A percentile compares a stretch with the other conserved stretches of the same genome.
Conservation (phyloP, 805 yeast species). For the Pichia cephalocereana region DNA sequence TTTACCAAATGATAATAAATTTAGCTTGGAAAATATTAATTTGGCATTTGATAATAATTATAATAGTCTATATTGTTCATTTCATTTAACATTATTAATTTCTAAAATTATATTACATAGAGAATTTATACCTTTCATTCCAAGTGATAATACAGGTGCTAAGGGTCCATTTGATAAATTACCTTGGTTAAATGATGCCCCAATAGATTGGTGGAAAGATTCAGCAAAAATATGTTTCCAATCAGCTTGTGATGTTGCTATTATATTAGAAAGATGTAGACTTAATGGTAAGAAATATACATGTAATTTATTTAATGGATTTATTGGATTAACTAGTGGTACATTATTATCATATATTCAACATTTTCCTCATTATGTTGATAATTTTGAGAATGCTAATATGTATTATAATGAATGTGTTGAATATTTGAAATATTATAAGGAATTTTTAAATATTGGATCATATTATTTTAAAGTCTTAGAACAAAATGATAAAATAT, state of each 20-base stretch:
- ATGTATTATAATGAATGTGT: neutral
- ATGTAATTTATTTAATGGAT: constrained; percentile 2
- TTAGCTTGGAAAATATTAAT: neutral
- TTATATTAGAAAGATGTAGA: neutral
- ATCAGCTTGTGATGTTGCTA: neutral
- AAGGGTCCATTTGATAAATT: constrained; percentile 1
- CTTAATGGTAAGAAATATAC: neutral
- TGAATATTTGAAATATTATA: neutral
- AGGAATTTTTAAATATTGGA: neutral
- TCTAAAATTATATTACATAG: neutral
- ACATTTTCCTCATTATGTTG: constrained; percentile 1
- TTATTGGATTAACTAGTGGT: neutral
- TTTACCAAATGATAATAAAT: neutral
- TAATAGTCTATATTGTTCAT: neutral
- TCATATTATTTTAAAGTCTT: neutral
- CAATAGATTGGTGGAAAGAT: neutral
- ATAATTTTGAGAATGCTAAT: neutral
- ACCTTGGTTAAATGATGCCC: neutral
- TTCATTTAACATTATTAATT: neutral
- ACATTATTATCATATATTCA: neutral
- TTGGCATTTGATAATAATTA: neutral
- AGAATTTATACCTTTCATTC: constrained; percentile 2
- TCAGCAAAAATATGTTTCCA: neutral
- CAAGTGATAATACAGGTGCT: neutral
- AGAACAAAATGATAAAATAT: neutral